Evolutionary conservation across 2,329 filamentous ascomycete genomes (phyloP), one percentile per base, ranked within the genome.

Genomic region (Ramichloridium luteum): DNA sequence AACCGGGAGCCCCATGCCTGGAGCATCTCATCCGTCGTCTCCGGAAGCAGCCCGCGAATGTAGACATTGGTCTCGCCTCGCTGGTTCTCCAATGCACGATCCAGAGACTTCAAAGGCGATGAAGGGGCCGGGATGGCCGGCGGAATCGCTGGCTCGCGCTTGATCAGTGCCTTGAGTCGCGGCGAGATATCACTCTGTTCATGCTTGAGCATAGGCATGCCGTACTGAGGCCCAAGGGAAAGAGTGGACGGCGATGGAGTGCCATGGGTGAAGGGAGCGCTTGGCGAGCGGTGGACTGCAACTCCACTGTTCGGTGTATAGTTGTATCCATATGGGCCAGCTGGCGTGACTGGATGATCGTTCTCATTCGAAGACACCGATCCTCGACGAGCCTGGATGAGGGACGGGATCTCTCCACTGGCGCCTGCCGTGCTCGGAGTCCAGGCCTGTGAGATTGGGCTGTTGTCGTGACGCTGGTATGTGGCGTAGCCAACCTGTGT

Each of bases 21-120:
- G 12, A 98, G 66, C 53, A 92, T 78, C 30, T 92, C 81, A 50
- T 98, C 90, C 29, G 92, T 90, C 1, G 88, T 98, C 48, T 92
- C 88, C 0, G 90, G 88, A 42, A 93, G 81, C 40, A 98, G 77
- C 12, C 92, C 92, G 39, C 90, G 83, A 43, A 98, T 94, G 65
- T 98, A 98, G 43, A 98, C 88, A 51, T 98, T 98, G 41, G 85
- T 90, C 53, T 96, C 93, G 27, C 86, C 86, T 28, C 81, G 90
- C 37, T 85, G 80, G 51, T 96, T 96, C 60, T 93, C 83, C 29
- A 98, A 68, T 52, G 86, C 93, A 58, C 93, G 86, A 42, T 93
- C 88, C 16, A 96, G 72, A 25, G 81, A 86, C 68, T 93, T 82
- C 62, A 82, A 74, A 49, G 80, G 81, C 35, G 88, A 86, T 14